Evolutionary conservation across 2,329 filamentous ascomycete genomes (phyloP), one percentile per base, ranked within the genome.

Genomic region (Hypomyces perniciosus): DNA sequence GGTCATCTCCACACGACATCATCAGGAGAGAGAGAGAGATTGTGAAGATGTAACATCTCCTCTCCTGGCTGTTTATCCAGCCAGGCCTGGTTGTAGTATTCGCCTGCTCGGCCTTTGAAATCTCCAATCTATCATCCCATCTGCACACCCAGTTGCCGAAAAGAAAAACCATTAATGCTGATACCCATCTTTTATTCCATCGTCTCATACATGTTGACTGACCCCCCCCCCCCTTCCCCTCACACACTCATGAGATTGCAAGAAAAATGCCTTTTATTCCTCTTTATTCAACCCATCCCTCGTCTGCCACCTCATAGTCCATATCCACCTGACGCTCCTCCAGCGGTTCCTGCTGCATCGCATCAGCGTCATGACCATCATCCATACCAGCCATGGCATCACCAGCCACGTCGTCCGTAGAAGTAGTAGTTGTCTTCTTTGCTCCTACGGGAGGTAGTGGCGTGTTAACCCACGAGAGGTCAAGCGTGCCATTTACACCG

Each of bases 391-490:
- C 59, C 62, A 61, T 59, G 38, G 56, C 59, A n/a, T 65, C 62
- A 29, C 63, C 61, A 12, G 29, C 20, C 4, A 47, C 49, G 43
- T 50, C 42, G 8, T 50, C 44, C 27, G 34, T 27, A n/a, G 48
- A 44, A 38, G 50, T 50, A 40, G 46, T 46, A 9, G 13, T 48
- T 34, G 42, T 51, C 13, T 54, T 49, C 26, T 50, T 47, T 6
- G 46, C 31, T n/a, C 56, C 56, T 13, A 59, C 60, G 5, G 61
- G 60, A 0, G 60, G 56, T 5, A 63, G 54, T 9, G 65, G 56
- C 27, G 59, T 56, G 34, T 59, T 71, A 27, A 74, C 74, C 88
- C 88, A 92, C 1, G 78, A 66, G 37, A 88, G 65, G 49, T 88
- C 83, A 9, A 90, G 72, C 42, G 78, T 78, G 39, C 79, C 83